Conservation (phyloP, 2,329 filamentous ascomycete species). For the Aspergillus sp. region DNA sequence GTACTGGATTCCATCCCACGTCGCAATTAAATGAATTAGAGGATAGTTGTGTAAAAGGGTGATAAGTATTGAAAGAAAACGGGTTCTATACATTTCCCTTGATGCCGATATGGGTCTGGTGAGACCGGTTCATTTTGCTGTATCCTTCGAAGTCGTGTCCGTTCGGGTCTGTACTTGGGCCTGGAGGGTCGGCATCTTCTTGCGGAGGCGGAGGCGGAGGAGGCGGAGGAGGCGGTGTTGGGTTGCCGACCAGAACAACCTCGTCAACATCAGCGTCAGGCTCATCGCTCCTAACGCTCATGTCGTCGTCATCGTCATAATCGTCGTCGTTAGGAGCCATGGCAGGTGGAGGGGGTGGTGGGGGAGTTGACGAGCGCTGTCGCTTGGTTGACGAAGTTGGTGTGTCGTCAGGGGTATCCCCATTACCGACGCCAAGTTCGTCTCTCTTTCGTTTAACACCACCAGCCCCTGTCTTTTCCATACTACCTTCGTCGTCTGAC, state of each 20-base stretch:
- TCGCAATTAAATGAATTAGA: neutral
- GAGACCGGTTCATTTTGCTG: conserved; percentile 16
- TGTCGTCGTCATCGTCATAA: conserved; percentile 22
- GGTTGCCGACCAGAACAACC: conserved; percentile 19
- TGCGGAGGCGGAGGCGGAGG: conserved; percentile 30
- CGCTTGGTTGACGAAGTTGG: conserved; percentile 55
- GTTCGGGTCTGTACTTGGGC: conserved; percentile 7
- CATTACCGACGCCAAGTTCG: conserved; percentile 33
- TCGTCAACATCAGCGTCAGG: conserved; percentile 10
- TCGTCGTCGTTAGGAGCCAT: conserved; percentile 10
- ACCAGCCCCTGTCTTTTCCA: neutral
- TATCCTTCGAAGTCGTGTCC: conserved; percentile 7
- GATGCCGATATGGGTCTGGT: conserved; percentile 25
- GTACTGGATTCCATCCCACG: neutral
- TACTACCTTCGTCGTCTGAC: conserved; percentile 40
- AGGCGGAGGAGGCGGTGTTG: conserved; percentile 29
- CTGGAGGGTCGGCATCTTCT: conserved; percentile 7
- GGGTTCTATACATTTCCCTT: conserved; percentile 23
- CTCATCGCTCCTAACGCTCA: conserved; percentile 18
- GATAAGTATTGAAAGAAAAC: conserved; percentile 4
- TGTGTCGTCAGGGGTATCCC: conserved; percentile 30
- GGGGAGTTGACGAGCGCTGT: conserved; percentile 48
- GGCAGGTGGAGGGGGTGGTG: conserved; percentile 27
- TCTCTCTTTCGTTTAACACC: conserved; percentile 64
- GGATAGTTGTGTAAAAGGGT: neutral